Evolutionary conservation across 2,329 filamentous ascomycete species (phyloP), one percentile per base, ranked within the genome.

Genomic region (Colletotrichum gloeosporioides): DNA sequence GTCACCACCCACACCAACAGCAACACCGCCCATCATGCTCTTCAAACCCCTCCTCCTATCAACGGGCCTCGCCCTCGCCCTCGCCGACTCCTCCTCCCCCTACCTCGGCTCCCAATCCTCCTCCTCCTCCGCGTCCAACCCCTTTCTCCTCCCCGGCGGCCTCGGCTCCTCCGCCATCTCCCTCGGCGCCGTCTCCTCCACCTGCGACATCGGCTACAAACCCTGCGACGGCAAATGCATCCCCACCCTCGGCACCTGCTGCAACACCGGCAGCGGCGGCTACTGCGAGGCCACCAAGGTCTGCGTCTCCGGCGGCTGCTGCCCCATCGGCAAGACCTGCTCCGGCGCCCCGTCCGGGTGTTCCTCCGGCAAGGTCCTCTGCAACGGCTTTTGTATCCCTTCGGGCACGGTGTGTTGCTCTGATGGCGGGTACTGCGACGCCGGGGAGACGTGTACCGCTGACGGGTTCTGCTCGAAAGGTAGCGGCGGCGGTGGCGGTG

Each of bases 181-280:
- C 49, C 62, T 83, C 39, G 78, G 76, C 53, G 44, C 77, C 67
- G 44, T 67, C 7, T 15, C 62, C 25, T 16, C 63, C 63, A 74
- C 76, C 34, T 84, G 84, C 62, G 72, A 72, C 13, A 8, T 76
- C 10, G 75, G 78, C 55, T 69, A 81, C 68, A 78, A 77, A 7
- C 25, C 66, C 8, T 86, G 85, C 63, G 84, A 83, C 69, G 70
- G 55, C 16, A 71, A 78, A 27, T 86, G 85, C 71, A 84, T 85
- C 74, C 80, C 81, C 18, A n/a, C 76, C 10, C 71, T 68, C 10
- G 80, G 77, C 15, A 27, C 63, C n/a, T 86, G 85, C 78, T 85
- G 84, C 68, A 65, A 55, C 74, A 73, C 69, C 55, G 79, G 81
- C 63, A 75, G 75, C 18, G 82, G 82, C 39, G 73, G 79, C 16